Percentiles rank a stretch among this genome's conserved stretches.
phyloP scores from a whole-genome alignment of 192 early-diverging fungal genomes.

The Coemansia sp. region DNA sequence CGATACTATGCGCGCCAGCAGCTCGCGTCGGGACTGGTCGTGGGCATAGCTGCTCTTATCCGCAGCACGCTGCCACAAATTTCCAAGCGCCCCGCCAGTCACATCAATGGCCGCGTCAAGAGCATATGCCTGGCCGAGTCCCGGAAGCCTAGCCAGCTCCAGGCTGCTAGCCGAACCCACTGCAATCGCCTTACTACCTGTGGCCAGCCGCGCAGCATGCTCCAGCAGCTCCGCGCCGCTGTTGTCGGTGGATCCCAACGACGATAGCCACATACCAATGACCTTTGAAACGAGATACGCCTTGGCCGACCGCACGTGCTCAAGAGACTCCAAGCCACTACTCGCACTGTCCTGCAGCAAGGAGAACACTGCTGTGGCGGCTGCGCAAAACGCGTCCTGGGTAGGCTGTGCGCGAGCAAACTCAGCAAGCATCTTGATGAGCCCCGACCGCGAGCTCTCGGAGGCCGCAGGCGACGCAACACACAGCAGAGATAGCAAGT shows the following conservation, averaged over 20 bases:
- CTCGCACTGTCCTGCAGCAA: conserved; percentile 10
- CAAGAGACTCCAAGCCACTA: neutral
- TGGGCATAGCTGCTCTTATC: neutral
- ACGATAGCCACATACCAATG: conserved; percentile 25
- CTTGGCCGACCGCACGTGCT: conserved; percentile 3
- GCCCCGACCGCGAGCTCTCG: neutral
- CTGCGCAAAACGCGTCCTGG: conserved; percentile 8
- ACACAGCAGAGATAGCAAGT: conserved; percentile 20
- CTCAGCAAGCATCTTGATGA: conserved; percentile 8
- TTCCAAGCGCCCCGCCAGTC: neutral
- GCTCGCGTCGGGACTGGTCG: conserved; percentile 6
- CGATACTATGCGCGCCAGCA: conserved; percentile 29
- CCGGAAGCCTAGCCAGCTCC: conserved; percentile 12
- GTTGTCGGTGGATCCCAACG: neutral
- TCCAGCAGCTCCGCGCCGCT: conserved; percentile 13
- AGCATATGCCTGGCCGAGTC: conserved; percentile 14
- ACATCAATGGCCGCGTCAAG: conserved; percentile 3
- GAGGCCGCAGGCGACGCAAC: conserved; percentile 19
- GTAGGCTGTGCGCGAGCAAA: neutral
- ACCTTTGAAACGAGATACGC: conserved; percentile 15
- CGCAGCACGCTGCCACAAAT: conserved; percentile 12
- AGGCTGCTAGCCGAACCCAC: neutral
- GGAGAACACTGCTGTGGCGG: conserved; percentile 25
- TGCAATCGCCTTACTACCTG: neutral
- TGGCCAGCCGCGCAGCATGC: conserved; percentile 15